phyloP scores from a whole-genome alignment of 768 basidiomycete species.

The Mycena belliarum region DNA sequence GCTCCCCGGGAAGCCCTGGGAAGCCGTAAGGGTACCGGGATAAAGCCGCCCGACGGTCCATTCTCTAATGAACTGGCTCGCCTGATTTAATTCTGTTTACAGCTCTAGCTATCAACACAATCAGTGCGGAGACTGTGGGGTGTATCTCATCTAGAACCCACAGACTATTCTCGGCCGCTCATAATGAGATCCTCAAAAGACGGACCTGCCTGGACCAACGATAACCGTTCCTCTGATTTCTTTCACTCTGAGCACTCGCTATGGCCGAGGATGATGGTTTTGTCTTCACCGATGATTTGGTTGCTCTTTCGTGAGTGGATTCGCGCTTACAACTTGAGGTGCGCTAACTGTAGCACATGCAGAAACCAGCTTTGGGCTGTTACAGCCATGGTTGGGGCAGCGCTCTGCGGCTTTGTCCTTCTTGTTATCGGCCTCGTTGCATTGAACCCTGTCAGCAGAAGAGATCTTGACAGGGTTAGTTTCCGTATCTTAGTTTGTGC shows the following conservation, averaged over 20 bases:
- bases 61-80: no score
- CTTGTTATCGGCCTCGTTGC: constrained; percentile 18
- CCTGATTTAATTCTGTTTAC: no score
- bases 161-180: no score
- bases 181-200: no score
- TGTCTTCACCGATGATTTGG: not conserved
- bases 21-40: no score
- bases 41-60: no score
- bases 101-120: no score
- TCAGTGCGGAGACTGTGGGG: no score
- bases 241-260: not conserved
- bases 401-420: constrained; percentile 22
- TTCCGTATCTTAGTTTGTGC: constrained; percentile 24
- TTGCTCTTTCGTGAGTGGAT: constrained; percentile 2
- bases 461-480: constrained; percentile 24
- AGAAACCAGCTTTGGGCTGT: constrained; percentile 12
- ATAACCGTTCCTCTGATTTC: no score
- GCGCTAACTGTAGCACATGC: not conserved
- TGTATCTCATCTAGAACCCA: no score
- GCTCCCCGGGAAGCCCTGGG: no score
- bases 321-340: not conserved
- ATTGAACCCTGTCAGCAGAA: constrained; percentile 11
- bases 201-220: no score
- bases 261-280: constrained; percentile 7
- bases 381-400: constrained; percentile 15